These are phyloP conservation scores for Eucalyptus curtisii DNA, from an alignment of 345 rosid species.

Conservation along the genomic window DNA sequence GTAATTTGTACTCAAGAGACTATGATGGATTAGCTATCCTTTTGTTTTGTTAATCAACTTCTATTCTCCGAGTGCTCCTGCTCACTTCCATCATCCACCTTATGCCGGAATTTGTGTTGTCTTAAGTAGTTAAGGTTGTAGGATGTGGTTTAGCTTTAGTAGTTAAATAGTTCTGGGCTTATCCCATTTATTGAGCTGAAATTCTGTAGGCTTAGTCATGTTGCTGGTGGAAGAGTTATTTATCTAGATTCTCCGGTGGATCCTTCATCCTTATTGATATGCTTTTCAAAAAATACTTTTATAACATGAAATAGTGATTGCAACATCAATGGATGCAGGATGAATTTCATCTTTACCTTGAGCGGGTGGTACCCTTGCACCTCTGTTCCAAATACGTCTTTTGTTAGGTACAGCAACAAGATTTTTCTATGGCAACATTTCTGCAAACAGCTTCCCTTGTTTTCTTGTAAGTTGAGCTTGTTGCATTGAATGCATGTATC, in stretches of 20 bases:
- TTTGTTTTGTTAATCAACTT: too few relatives aligned
- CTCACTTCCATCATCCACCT: background rate
- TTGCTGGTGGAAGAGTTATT: background rate
- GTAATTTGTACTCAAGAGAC: background rate
- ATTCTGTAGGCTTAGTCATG: background rate
- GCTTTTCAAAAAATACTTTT: background rate
- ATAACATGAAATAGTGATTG: background rate
- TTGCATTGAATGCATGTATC: background rate
- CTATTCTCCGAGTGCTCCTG: background rate
- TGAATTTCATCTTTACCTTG: background rate
- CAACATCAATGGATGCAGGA: background rate
- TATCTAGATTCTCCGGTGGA: background rate
- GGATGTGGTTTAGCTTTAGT: background rate
- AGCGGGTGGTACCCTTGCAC: background rate
- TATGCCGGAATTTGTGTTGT: background rate
- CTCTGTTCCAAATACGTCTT: background rate
- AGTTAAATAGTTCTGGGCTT: background rate
- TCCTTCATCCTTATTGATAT: background rate
- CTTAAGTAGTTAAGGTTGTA: background rate
- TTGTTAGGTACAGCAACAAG: background rate
- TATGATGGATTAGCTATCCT: background rate
- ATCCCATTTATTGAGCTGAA: background rate
- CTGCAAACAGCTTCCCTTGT: background rate
- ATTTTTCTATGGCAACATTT: background rate
- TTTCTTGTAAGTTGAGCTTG: background rate